phyloP scores from a whole-genome alignment of 2,329 filamentous ascomycete species.

The Epichloe gansuensis region DNA sequence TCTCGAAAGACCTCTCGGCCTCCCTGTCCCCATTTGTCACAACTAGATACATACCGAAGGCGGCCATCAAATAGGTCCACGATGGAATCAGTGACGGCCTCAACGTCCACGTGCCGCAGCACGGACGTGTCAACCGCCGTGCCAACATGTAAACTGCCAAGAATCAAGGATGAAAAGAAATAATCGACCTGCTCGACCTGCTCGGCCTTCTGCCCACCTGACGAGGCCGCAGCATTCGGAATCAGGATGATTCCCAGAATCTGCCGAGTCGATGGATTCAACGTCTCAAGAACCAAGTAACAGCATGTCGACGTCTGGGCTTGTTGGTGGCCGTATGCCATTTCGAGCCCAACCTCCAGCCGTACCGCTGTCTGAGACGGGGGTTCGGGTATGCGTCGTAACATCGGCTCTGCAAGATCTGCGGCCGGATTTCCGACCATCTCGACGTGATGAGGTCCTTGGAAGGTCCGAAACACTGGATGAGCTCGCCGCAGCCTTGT shows the following conservation, averaged over 20 bases:
- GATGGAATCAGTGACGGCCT: conserved; percentile 5
- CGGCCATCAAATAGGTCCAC: conserved; percentile 14
- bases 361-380: not conserved
- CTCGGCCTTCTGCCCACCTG: not conserved
- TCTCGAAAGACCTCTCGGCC: conserved; percentile 13
- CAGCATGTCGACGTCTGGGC: not conserved
- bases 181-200: not conserved
- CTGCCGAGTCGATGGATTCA: not conserved
- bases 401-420: conserved; percentile 2
- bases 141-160: not conserved
- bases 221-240: not conserved
- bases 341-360: not conserved
- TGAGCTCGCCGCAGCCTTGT: conserved; percentile 2
- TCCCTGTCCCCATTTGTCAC: conserved; percentile 13
- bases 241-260: conserved; percentile 5
- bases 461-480: conserved; percentile 5
- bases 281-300: not conserved
- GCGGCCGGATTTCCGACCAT: conserved; percentile 4
- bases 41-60: conserved; percentile 12
- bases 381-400: conserved; percentile 1
- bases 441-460: not conserved
- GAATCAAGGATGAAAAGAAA: conserved; percentile 7
- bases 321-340: not conserved
- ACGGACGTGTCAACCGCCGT: not conserved
- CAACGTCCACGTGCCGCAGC: not conserved